phyloP scores from a whole-genome alignment of 2,329 filamentous ascomycete species.

The Arthrinium phaeospermum region DNA sequence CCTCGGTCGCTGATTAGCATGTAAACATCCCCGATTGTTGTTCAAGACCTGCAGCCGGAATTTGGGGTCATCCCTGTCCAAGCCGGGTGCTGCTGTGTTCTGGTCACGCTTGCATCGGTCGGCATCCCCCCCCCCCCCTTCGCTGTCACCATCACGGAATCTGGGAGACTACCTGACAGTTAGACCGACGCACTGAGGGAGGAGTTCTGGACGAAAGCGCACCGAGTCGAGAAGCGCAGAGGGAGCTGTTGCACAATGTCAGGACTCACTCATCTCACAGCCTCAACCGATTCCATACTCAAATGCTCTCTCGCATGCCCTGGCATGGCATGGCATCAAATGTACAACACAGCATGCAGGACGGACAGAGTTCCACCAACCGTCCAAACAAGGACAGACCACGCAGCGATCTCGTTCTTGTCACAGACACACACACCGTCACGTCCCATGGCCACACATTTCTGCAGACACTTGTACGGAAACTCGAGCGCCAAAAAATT shows the following conservation, averaged over 20 bases:
- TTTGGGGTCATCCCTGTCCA: conserved; percentile 17
- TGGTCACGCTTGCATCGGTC: conserved; percentile 17
- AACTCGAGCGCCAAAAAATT: neutral
- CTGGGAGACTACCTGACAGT: neutral
- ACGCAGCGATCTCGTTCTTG: neutral
- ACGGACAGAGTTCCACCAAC: conserved; percentile 2
- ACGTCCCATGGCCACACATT: neutral
- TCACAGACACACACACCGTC: conserved; percentile 7
- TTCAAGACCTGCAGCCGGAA: conserved; percentile 11
- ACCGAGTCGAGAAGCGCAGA: neutral
- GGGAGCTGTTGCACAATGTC: neutral
- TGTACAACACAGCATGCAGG: conserved; percentile 4
- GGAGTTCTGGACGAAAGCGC: neutral
- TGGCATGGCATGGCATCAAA: neutral
- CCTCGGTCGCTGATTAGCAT: neutral
- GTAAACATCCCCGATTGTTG: conserved; percentile 17
- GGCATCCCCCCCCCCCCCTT: conserved; percentile 9
- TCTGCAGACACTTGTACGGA: neutral
- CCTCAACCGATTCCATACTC: neutral
- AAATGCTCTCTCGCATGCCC: neutral
- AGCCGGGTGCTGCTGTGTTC: conserved; percentile 10
- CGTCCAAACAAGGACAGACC: conserved; percentile 6
- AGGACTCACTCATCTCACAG: neutral
- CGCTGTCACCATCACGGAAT: neutral
- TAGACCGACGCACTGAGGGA: neutral